phyloP scores from a whole-genome alignment of 2,329 filamentous ascomycete species.

The Dryadomyces quercivorus region DNA sequence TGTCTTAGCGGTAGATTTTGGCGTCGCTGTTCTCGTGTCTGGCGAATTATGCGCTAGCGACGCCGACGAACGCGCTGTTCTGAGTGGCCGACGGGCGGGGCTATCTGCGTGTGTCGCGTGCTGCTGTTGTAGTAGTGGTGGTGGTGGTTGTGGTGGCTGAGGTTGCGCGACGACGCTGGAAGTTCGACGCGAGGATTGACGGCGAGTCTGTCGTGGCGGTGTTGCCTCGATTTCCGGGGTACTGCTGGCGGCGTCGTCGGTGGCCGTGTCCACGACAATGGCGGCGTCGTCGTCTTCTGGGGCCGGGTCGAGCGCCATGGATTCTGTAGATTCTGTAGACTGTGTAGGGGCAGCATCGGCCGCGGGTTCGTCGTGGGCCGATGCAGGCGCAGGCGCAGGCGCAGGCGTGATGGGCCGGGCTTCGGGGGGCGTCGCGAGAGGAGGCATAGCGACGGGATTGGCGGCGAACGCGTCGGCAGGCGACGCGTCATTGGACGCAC shows the following conservation, averaged over 20 bases:
- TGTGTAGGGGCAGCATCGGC: no score
- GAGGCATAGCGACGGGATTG: not conserved
- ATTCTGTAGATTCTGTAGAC: no score
- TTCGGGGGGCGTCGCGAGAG: not conserved
- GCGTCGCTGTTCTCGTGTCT: not conserved
- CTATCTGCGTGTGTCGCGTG: not conserved
- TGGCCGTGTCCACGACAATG: not conserved
- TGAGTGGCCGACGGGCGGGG: constrained; percentile 5
- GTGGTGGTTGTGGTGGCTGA: not conserved
- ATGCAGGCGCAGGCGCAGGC: not conserved
- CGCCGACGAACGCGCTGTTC: constrained; percentile 6
- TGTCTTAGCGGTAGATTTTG: not conserved
- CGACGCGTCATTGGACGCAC: not conserved
- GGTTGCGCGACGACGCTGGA: not conserved
- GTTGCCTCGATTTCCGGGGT: not conserved
- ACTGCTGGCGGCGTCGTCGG: no score
- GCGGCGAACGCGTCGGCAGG: not conserved
- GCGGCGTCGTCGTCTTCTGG: not conserved
- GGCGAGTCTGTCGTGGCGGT: not conserved
- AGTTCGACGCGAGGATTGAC: not conserved
- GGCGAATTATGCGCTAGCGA: not conserved
- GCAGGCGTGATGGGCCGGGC: not conserved
- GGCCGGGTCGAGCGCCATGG: not conserved
- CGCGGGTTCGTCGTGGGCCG: not conserved
- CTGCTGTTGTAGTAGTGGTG: no score